phyloP scores from a whole-genome alignment of 2,329 filamentous ascomycete species.

The Sporothrix dimorphospora region DNA sequence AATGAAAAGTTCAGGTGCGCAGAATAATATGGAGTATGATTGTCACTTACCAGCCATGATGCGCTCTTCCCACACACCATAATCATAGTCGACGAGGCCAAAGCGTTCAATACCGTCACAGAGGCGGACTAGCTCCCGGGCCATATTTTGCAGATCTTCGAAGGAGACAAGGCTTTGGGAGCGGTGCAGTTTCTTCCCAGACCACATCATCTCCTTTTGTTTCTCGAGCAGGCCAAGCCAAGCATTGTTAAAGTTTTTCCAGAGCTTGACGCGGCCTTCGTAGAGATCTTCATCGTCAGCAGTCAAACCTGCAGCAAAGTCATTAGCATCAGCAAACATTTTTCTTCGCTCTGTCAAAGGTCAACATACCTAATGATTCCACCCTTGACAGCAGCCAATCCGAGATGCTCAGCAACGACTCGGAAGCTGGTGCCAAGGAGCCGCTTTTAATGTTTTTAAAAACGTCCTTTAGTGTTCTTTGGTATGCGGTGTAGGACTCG shows the following conservation, averaged over 20 bases:
- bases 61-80: conserved; percentile 93
- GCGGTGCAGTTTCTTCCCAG: conserved; percentile 60
- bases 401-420: conserved; percentile 56
- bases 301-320: conserved; percentile 66
- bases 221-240: conserved; percentile 84
- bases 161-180: conserved; percentile 67
- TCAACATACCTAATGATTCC: conserved; percentile 57
- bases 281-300: conserved; percentile 79
- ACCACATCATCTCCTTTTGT: conserved; percentile 75
- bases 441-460: conserved; percentile 70
- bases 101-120: conserved; percentile 87
- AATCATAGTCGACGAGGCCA: conserved; percentile 96
- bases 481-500: conserved; percentile 69
- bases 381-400: conserved; percentile 61
- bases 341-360: neutral
- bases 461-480: conserved; percentile 64
- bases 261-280: conserved; percentile 77
- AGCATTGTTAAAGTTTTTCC: conserved; percentile 92
- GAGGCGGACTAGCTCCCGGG: conserved; percentile 76
- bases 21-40: conserved; percentile 33
- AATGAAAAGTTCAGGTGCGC: no score
- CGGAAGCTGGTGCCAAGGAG: conserved; percentile 53
- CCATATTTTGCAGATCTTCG: conserved; percentile 75
- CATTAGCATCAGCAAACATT: neutral
- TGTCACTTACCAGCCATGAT: conserved; percentile 75